Evolutionary conservation across 148 eudicot species (phyloP), one percentile per base, ranked within the genome.

Genomic region (Euryodendron excelsum): DNA sequence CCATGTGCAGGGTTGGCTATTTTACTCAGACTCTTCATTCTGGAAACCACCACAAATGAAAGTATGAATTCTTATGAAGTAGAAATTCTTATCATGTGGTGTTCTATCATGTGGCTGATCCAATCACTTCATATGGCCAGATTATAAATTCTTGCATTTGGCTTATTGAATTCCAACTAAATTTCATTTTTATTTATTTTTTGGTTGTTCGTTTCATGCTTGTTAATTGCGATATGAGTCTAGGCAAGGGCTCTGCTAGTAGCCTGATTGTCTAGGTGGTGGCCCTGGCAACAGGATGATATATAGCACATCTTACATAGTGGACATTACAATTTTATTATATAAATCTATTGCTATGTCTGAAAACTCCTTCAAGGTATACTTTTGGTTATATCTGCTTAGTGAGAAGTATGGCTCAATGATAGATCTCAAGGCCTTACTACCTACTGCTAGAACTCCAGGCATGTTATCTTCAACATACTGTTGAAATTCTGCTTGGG

Each of bases 21-120:
- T 96, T 80, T 96, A 89, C 82, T 86, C 99, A 56, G 97, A 89
- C 61, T 92, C 98, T 33, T 75, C 88, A 73, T 96, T 92, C 79
- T 96, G 99, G 99, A 92, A 96, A 85, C 97, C 97, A 33, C 93
- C 92, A 78, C 99, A 96, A 84, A 96, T 88, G 94, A 75, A 96
- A 88, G 99, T 96, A 91, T 80, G 93, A 78, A 72, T 69, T 78
- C 33, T 5, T 68, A 30, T 41, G 76, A 37, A 15, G 33, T 30
- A 37, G 76, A 76, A 36, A 53, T 47, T 76, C 39, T 27, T 55
- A 1, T 53, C 13, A 48, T 78, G 66, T 44, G 5, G 41, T 4
- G 14, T 30, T 33, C 27, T 4, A 12, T 17, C 11, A n/a, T 31
- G 41, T 76, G 11, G 66, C 30, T 17, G 20, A 25, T 76, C 59